Base-by-base conservation (phyloP, 2,329 filamentous ascomycete species). In the Trichothecium roseum region DNA sequence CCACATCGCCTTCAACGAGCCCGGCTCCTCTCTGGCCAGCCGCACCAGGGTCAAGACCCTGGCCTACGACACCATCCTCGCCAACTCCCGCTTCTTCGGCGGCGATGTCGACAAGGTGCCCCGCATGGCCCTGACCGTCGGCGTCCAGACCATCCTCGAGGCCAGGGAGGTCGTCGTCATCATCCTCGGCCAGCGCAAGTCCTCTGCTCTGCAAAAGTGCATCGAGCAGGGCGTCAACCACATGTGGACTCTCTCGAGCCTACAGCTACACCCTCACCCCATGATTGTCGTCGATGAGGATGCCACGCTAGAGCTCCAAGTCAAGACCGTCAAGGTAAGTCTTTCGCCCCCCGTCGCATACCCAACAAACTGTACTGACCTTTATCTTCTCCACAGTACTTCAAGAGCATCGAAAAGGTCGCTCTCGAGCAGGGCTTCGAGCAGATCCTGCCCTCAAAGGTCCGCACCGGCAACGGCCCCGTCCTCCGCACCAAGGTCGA, bases 1-100 rank as follows among this genome's bases (percentile, higher is more conserved):
- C 5, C 85, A 93, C 58, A 85, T 93, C 44, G 85, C 85, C 33
- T 93, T 93, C 71, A 93, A 93, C 59, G 85, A 93, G 60, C 85
- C 85, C 4, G 85, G 84, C 28, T 87, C 82, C 9, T 85, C 79
- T 40, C 63, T 93, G 41, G 72, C 74, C 46, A 86, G 81, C 38
- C 73, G 83, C 32, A 93, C 85, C 10, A 72, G 85, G 41, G 84
- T 91, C 52, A 91, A 91, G 71, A 91, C 85, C 1, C 64, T 93
- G 35, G 83, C 85, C 28, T 87, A 88, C 52, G 85, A 91, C 59
- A 93, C 85, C 31, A 86, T 91, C 40, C 63, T 88, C 4, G 84
- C 84, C 43, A 93, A 93, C 60, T 85, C 81, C 14, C 70, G 85
- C 41, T 91, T 91, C 68, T 93, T 93, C 54, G 76, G 65, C 45